Percentiles rank a stretch among this genome's conserved stretches.
Evolutionary conservation across 192 early-diverging fungal species (phyloP).

Genomic region (Haplosporangium gracile): DNA sequence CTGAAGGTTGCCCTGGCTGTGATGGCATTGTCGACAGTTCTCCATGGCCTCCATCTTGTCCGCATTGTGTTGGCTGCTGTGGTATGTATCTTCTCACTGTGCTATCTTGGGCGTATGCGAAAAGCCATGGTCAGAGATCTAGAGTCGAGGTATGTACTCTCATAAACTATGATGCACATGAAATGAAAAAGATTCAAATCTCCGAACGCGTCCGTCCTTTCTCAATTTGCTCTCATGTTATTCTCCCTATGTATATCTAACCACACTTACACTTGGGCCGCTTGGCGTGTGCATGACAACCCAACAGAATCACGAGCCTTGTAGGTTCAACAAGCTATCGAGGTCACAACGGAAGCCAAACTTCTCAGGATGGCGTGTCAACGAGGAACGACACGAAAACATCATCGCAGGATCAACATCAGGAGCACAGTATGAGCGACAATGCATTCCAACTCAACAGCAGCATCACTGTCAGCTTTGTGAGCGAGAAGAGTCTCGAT

Average conservation of each 20-base stretch:
- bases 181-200: background rate
- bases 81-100: constrained; percentile 17
- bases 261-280: background rate
- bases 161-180: background rate
- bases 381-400: background rate
- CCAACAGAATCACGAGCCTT: constrained; percentile 15
- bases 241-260: background rate
- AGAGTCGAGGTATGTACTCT: constrained; percentile 17
- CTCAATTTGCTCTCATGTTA: background rate
- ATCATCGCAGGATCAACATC: background rate
- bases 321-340: background rate
- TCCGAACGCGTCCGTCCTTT: background rate
- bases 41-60: constrained; percentile 18
- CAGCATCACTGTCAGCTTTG: background rate
- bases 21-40: constrained; percentile 7
- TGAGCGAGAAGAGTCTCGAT: constrained; percentile 1
- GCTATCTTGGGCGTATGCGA: constrained; percentile 22
- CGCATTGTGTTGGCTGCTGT: background rate
- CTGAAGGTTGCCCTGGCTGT: constrained; percentile 1
- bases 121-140: constrained; percentile 35
- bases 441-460: constrained; percentile 2
- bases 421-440: background rate
- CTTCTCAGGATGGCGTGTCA: background rate
- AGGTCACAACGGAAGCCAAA: background rate
- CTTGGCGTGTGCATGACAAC: background rate